These are phyloP conservation scores for Boletus vermiculosoides DNA, from an alignment of 768 basidiomycete species.

Conservation along the genomic window DNA sequence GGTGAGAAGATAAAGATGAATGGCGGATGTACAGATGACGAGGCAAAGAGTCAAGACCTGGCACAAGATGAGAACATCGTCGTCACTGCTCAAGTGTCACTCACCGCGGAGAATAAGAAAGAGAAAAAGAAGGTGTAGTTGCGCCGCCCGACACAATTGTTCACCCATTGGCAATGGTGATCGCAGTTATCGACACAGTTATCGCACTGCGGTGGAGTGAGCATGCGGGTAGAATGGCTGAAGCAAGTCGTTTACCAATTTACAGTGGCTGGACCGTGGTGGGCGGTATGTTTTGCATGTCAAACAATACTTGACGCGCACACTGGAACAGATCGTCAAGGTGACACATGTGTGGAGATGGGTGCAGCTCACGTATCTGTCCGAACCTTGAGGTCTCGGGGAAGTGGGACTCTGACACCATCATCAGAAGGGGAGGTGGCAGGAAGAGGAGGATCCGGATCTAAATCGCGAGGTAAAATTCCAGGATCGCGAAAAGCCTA, in stretches of 20 bases:
- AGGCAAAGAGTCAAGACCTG: slow-evolving; percentile 75
- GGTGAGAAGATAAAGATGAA: slow-evolving; percentile 75
- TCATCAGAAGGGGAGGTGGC: slow-evolving; percentile 62
- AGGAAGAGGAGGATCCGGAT: slow-evolving; percentile 80
- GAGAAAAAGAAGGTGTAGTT: slow-evolving; percentile 95
- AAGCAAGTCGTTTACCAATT: slow-evolving; percentile 57
- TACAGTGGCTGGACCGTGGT: slow-evolving; percentile 93
- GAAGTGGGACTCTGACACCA: slow-evolving; percentile 61
- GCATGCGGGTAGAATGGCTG: neutral
- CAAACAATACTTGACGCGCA: slow-evolving; percentile 90
- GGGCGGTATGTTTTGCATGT: slow-evolving; percentile 93
- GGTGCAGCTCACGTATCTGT: slow-evolving; percentile 60
- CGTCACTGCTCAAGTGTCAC: slow-evolving; percentile 29
- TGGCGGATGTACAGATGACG: slow-evolving; percentile 76
- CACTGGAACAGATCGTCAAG: slow-evolving; percentile 42
- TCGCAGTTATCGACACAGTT: slow-evolving; percentile 97
- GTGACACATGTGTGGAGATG: neutral
- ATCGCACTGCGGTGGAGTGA: slow-evolving; percentile 63
- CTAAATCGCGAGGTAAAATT: slow-evolving; percentile 84
- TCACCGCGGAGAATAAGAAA: slow-evolving; percentile 72
- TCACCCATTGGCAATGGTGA: slow-evolving; percentile 89
- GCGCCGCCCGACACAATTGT: slow-evolving; percentile 92
- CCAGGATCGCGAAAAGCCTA: slow-evolving; percentile 84
- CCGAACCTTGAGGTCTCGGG: slow-evolving; percentile 79
- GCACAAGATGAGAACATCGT: slow-evolving; percentile 9